These are phyloP conservation scores for Scenedesmus sp. DNA, from an alignment of 163 green algal species.

Conservation along the genomic window DNA sequence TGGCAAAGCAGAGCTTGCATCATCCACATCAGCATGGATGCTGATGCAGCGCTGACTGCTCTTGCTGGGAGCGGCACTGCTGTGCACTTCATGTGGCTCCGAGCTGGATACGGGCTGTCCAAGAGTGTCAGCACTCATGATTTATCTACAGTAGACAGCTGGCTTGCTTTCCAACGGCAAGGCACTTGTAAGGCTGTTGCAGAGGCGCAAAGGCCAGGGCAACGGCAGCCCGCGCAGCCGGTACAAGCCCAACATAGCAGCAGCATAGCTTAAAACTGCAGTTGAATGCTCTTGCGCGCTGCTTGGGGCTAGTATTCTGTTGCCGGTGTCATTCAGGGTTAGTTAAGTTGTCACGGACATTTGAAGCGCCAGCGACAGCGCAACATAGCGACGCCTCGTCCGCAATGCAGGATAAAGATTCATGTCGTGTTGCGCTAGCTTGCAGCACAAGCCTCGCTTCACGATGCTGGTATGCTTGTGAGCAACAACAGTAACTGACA, in stretches of 20 bases:
- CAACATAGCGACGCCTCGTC: too few relatives aligned
- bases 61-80: background rate
- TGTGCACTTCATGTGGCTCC: background rate
- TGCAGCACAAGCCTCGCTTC: background rate
- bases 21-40: background rate
- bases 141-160: background rate
- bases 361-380: background rate
- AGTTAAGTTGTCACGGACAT: background rate
- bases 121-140: background rate
- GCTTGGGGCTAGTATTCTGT: background rate
- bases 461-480: background rate
- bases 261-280: background rate
- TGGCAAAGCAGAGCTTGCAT: background rate
- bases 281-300: background rate
- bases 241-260: background rate
- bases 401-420: background rate
- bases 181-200: background rate
- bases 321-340: slow-evolving; percentile 8
- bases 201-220: background rate
- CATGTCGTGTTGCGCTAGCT: background rate
- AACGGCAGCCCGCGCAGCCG: background rate
- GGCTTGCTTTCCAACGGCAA: background rate
- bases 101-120: background rate
- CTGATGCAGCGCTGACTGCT: background rate
- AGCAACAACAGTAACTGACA: slow-evolving; percentile 13